phyloP scores from a whole-genome alignment of 352 stramenopile species.

The Phytopythium sindhum region DNA sequence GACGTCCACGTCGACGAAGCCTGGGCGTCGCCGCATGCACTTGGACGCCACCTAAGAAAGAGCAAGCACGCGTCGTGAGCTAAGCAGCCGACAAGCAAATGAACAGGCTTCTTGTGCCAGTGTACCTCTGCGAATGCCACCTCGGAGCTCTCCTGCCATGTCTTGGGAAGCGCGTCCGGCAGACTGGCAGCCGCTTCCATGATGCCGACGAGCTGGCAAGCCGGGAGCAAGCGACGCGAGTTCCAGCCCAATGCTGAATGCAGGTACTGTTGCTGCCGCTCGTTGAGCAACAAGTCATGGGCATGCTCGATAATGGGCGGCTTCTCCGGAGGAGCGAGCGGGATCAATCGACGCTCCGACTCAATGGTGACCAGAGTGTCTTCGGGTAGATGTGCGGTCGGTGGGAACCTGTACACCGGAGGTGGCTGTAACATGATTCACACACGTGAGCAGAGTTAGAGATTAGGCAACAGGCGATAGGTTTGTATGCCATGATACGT shows the following conservation, averaged over 20 bases:
- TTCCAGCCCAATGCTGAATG: slow-evolving; percentile 11
- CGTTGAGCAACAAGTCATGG: slow-evolving; percentile 45
- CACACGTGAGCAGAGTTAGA: neutral
- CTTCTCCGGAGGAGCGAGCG: slow-evolving; percentile 19
- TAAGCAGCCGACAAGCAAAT: neutral
- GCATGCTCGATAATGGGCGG: slow-evolving; percentile 39
- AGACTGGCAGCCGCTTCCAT: slow-evolving; percentile 29
- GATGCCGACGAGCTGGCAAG: slow-evolving; percentile 28
- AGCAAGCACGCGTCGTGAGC: neutral
- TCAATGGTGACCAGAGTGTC: slow-evolving; percentile 53
- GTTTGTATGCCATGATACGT: slow-evolving; percentile 12
- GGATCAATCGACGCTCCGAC: slow-evolving; percentile 29
- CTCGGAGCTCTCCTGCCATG: slow-evolving; percentile 36
- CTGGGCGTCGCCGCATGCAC: slow-evolving; percentile 23
- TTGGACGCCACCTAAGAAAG: slow-evolving; percentile 25
- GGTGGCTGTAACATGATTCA: slow-evolving; percentile 30
- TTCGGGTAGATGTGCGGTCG: slow-evolving; percentile 46
- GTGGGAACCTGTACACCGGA: slow-evolving; percentile 48
- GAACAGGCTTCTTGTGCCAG: neutral
- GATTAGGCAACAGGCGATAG: neutral
- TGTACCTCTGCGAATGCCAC: slow-evolving; percentile 46
- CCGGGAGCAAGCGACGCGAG: slow-evolving; percentile 21
- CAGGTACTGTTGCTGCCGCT: slow-evolving; percentile 32
- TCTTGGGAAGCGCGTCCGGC: slow-evolving; percentile 32
- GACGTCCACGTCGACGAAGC: slow-evolving; percentile 34